Conservation (phyloP, 345 rosid genomes). For the Euphorbia pulcherrima region DNA sequence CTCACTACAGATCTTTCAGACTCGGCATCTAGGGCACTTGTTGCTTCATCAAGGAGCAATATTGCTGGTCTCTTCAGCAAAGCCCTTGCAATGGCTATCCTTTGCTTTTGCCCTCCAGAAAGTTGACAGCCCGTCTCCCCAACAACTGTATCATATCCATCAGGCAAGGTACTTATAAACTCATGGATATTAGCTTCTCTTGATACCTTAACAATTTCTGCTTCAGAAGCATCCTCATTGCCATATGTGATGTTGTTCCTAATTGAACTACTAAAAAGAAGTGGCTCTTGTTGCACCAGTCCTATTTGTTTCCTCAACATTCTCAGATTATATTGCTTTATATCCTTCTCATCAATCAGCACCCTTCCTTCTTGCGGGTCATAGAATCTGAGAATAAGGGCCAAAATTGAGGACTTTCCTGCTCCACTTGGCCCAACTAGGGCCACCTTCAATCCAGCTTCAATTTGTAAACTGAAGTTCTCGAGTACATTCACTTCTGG, state of each 20-base stretch:
- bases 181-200: conserved; percentile 52
- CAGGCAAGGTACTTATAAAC: conserved; percentile 44
- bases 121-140: conserved; percentile 68
- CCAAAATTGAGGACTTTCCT: conserved; percentile 58
- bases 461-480: conserved; percentile 44
- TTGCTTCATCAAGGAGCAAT: conserved; percentile 78
- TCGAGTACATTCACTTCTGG: conserved; percentile 51
- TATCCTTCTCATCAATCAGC: conserved; percentile 36
- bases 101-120: conserved; percentile 65
- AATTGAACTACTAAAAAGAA: conserved; percentile 48
- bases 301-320: conserved; percentile 47
- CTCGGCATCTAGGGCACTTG: conserved; percentile 78
- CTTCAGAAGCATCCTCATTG: conserved; percentile 38
- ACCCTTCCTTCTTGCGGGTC: conserved; percentile 40
- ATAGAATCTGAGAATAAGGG: conserved; percentile 50
- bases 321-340: conserved; percentile 39
- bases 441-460: conserved; percentile 45
- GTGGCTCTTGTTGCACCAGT: conserved; percentile 54
- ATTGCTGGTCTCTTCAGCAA: conserved; percentile 53
- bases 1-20: conserved; percentile 57
- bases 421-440: conserved; percentile 66
- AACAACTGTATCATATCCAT: conserved; percentile 49
- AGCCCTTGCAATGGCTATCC: conserved; percentile 56
- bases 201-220: conserved; percentile 45
- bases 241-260: conserved; percentile 50